These are phyloP conservation scores for Mollisiaceae sp. DNA, from an alignment of 2,329 filamentous ascomycete species.

Conservation along the genomic window DNA sequence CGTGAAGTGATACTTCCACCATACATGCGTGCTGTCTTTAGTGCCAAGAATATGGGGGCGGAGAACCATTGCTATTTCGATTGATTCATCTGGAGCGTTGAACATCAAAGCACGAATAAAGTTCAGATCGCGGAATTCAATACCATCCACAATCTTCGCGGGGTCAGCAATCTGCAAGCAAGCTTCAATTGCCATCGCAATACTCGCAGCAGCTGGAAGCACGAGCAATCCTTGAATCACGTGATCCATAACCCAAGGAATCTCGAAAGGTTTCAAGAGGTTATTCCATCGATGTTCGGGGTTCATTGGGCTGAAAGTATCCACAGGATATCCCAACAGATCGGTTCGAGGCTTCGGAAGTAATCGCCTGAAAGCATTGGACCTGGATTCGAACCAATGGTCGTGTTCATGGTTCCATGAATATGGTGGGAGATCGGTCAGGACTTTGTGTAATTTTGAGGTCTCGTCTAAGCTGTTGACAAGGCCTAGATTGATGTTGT, in stretches of 20 bases:
- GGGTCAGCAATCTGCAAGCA: slow-evolving; percentile 14
- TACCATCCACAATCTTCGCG: slow-evolving; percentile 33
- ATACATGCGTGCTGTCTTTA: too few relatives aligned
- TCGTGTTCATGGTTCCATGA: slow-evolving; percentile 55
- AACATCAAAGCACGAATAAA: too few relatives aligned
- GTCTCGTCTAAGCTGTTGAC: slow-evolving; percentile 19
- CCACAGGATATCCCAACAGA: too few relatives aligned
- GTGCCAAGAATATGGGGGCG: slow-evolving; percentile 28
- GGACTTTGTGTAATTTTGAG: neutral
- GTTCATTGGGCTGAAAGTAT: too few relatives aligned
- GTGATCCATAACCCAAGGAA: slow-evolving; percentile 52
- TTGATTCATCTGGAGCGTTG: slow-evolving; percentile 45
- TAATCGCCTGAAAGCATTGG: too few relatives aligned
- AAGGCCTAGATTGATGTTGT: slow-evolving; percentile 5
- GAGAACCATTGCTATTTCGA: slow-evolving; percentile 57
- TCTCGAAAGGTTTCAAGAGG: slow-evolving; percentile 40
- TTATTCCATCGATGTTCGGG: slow-evolving; percentile 44
- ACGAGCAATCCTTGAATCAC: slow-evolving; percentile 38
- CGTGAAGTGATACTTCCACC: too few relatives aligned
- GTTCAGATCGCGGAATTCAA: too few relatives aligned
- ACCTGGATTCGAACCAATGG: too few relatives aligned
- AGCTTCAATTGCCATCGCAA: slow-evolving; percentile 45
- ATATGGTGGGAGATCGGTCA: slow-evolving; percentile 52
- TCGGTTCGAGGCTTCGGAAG: too few relatives aligned
- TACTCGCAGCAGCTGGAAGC: slow-evolving; percentile 44